A percentile compares a stretch with the other conserved stretches of the same genome.
Evolutionary conservation across 2,329 filamentous ascomycete genomes (phyloP).

Genomic region (Intubia oerlemansii): DNA sequence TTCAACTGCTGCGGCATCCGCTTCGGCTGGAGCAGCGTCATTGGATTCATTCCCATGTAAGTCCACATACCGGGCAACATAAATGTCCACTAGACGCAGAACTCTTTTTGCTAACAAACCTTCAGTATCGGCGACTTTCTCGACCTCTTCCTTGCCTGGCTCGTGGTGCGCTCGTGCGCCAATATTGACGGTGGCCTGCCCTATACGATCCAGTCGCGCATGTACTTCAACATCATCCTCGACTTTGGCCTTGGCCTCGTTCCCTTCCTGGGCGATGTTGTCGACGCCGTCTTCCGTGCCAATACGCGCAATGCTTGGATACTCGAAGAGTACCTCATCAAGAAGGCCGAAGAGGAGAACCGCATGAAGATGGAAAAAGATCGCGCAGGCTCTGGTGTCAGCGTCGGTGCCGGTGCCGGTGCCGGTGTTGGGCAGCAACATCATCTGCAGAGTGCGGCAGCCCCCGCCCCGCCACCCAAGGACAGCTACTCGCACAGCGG

Average conservation of each 20-base stretch:
- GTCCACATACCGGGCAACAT: too few relatives aligned
- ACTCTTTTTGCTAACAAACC: conserved; percentile 9
- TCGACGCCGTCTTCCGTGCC: conserved; percentile 50
- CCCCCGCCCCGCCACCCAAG: not conserved
- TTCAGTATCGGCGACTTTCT: conserved; percentile 50
- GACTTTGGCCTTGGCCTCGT: conserved; percentile 57
- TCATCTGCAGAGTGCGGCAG: too few relatives aligned
- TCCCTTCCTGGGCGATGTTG: conserved; percentile 55
- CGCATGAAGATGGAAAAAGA: not conserved
- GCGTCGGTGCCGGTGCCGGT: too few relatives aligned
- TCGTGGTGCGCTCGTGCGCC: conserved; percentile 52
- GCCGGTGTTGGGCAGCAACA: too few relatives aligned
- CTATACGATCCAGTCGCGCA: conserved; percentile 34
- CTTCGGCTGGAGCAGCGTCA: conserved; percentile 77
- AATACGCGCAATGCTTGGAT: conserved; percentile 54
- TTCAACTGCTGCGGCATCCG: conserved; percentile 64
- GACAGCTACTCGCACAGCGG: too few relatives aligned
- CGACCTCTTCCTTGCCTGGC: conserved; percentile 52
- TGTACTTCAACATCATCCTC: conserved; percentile 60
- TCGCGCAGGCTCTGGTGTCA: not conserved
- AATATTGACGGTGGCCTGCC: conserved; percentile 62
- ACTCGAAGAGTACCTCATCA: conserved; percentile 34
- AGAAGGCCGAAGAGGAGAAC: conserved; percentile 38
- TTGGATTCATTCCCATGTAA: conserved; percentile 65
- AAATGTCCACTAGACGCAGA: too few relatives aligned